Conservation (phyloP, 176 grass and related monocot species). For the Lolium rigidum region DNA sequence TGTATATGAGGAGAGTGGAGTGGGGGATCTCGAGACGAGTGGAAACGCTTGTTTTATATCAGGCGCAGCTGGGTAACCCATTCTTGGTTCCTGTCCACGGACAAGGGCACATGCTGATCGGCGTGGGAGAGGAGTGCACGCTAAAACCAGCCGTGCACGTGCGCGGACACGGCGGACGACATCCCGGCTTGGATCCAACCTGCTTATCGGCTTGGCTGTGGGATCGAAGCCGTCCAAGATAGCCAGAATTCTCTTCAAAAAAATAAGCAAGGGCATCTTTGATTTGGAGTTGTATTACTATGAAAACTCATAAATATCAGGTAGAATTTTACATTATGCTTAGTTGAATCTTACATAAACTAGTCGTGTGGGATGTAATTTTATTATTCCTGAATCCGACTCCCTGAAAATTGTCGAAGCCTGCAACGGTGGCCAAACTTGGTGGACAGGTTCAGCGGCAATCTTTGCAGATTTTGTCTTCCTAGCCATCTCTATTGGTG, state of each 20-base stretch:
- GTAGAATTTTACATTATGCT: too few species aligned
- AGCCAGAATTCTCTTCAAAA: neutral
- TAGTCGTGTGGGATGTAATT: too few species aligned
- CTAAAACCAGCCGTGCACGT: conserved; percentile 34
- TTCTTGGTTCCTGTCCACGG: conserved; percentile 31
- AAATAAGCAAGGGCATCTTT: neutral
- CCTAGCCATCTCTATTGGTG: too few species aligned
- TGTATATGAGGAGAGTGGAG: conserved; percentile 41
- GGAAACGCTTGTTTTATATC: conserved; percentile 37
- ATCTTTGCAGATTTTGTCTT: too few species aligned
- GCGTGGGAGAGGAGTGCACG: conserved; percentile 18
- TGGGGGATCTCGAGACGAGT: conserved; percentile 48
- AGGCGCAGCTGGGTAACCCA: conserved; percentile 18
- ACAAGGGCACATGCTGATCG: conserved; percentile 31
- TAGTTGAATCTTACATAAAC: too few species aligned
- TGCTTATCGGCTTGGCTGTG: neutral
- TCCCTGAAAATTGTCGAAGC: too few species aligned
- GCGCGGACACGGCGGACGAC: neutral
- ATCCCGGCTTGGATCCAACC: conserved; percentile 11
- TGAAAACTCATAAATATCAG: too few species aligned
- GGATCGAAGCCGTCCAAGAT: neutral
- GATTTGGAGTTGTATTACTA: neutral
- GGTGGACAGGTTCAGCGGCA: too few species aligned
- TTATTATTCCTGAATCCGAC: too few species aligned
- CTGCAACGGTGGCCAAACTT: too few species aligned